Percentiles rank a stretch among this genome's conserved stretches.
These are phyloP conservation scores for Xylaria arbuscula DNA, from an alignment of 2,329 filamentous ascomycete genomes.

Conservation along the genomic window DNA sequence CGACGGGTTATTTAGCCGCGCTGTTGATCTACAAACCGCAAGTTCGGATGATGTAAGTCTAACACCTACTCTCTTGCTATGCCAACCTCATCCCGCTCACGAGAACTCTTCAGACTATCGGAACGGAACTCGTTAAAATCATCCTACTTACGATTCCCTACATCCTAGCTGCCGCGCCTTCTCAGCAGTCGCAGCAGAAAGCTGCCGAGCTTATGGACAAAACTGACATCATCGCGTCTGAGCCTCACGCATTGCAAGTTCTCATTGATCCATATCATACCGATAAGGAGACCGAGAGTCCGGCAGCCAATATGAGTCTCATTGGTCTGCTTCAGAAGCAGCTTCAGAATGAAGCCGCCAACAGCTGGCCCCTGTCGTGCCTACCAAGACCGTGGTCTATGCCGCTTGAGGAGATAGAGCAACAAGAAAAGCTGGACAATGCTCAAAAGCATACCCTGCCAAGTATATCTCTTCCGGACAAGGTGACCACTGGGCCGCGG, in stretches of 20 bases:
- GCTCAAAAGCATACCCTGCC: constrained; percentile 83
- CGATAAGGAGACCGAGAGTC: constrained; percentile 70
- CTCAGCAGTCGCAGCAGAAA: constrained; percentile 73
- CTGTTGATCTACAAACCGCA: constrained; percentile 92
- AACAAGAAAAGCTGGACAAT: constrained; percentile 67
- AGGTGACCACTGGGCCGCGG: constrained; percentile 77
- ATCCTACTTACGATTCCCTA: constrained; percentile 96
- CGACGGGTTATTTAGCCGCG: constrained; percentile 88
- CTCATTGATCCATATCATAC: constrained; percentile 86
- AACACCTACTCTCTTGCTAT: not conserved
- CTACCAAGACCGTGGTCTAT: constrained; percentile 76
- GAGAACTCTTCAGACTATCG: constrained; percentile 63
- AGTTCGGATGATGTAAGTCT: constrained; percentile 87
- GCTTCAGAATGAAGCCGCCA: constrained; percentile 78
- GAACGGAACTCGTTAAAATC: constrained; percentile 93
- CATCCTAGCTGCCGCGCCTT: constrained; percentile 77
- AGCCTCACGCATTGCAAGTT: constrained; percentile 84
- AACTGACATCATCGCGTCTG: constrained; percentile 92
- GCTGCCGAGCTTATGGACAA: constrained; percentile 87
- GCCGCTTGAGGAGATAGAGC: constrained; percentile 68
- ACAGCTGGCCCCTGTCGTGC: constrained; percentile 78
- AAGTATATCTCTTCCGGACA: constrained; percentile 77
- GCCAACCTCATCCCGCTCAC: constrained; percentile 21
- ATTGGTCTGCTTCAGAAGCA: constrained; percentile 88
- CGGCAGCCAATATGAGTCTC: constrained; percentile 73